phyloP scores from a whole-genome alignment of 805 yeast genomes.

The Zygosaccharomyces kombuchaensis region DNA sequence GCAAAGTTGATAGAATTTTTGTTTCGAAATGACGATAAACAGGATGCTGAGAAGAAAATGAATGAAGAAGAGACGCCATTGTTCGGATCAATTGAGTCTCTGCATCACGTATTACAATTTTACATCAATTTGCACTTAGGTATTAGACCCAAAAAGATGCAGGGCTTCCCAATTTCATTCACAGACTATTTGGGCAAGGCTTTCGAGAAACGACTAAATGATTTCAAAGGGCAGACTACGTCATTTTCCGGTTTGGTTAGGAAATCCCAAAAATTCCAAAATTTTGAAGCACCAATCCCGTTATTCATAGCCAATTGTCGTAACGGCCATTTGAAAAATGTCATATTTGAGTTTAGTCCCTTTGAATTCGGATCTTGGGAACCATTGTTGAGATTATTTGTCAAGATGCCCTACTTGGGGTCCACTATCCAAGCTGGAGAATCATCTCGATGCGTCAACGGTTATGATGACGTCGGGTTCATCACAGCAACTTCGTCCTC shows the following conservation, averaged over 20 bases:
- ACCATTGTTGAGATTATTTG: conserved; percentile 41
- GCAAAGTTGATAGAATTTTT: conserved; percentile 15
- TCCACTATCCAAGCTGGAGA: conserved; percentile 43
- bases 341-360: conserved; percentile 56
- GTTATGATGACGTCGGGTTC: conserved; percentile 57
- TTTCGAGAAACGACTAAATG: conserved; percentile 38
- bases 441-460: conserved; percentile 43
- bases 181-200: conserved; percentile 73
- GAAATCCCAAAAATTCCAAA: conserved; percentile 33
- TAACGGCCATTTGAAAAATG: conserved; percentile 36
- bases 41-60: conserved; percentile 16
- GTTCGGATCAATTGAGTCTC: conserved; percentile 26
- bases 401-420: conserved; percentile 51
- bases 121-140: conserved; percentile 52
- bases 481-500: conserved; percentile 63
- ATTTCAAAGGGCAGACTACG: conserved; percentile 38
- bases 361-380: conserved; percentile 72
- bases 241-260: conserved; percentile 34
- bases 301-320: conserved; percentile 40
- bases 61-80: conserved; percentile 10
- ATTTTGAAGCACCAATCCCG: conserved; percentile 46
- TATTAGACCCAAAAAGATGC: conserved; percentile 47
- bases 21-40: conserved; percentile 17
- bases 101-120: conserved; percentile 40
- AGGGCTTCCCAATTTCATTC: conserved; percentile 53